Conservation (phyloP, 139 green algal genomes). For the Chlorella vulgaris region DNA sequence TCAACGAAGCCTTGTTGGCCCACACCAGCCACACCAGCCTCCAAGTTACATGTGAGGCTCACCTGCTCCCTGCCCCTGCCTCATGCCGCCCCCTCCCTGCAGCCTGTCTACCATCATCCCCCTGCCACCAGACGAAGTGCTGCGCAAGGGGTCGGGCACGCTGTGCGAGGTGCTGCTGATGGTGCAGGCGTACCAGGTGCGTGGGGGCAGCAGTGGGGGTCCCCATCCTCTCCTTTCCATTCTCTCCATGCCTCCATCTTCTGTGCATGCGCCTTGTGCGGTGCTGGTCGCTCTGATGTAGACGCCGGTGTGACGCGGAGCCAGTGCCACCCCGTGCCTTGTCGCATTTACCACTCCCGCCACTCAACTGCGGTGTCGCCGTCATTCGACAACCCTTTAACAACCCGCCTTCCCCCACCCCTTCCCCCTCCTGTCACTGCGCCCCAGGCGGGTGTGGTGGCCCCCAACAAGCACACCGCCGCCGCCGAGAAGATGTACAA, state of each 20-base stretch:
- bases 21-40: too few relatives aligned
- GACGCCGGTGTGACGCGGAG: too few relatives aligned
- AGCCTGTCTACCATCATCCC: conserved; percentile 97
- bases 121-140: conserved; percentile 96
- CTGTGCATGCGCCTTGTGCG: too few relatives aligned
- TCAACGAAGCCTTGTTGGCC: too few relatives aligned
- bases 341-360: too few relatives aligned
- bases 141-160: conserved; percentile 95
- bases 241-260: not conserved
- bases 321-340: too few relatives aligned
- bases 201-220: not conserved
- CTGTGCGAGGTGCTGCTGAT: conserved; percentile 99
- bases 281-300: too few relatives aligned
- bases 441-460: conserved; percentile 80
- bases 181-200: conserved; percentile 69
- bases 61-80: not conserved
- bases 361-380: too few relatives aligned
- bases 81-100: not conserved
- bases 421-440: conserved; percentile 15
- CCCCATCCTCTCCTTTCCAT: not conserved
- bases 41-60: not conserved
- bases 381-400: not conserved
- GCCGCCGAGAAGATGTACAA: conserved; percentile 72
- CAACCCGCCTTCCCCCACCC: not conserved
- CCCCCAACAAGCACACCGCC: conserved; percentile 94